These are phyloP conservation scores for Cordia subcordata DNA, from an alignment of 257 asterid genomes.

Conservation along the genomic window DNA sequence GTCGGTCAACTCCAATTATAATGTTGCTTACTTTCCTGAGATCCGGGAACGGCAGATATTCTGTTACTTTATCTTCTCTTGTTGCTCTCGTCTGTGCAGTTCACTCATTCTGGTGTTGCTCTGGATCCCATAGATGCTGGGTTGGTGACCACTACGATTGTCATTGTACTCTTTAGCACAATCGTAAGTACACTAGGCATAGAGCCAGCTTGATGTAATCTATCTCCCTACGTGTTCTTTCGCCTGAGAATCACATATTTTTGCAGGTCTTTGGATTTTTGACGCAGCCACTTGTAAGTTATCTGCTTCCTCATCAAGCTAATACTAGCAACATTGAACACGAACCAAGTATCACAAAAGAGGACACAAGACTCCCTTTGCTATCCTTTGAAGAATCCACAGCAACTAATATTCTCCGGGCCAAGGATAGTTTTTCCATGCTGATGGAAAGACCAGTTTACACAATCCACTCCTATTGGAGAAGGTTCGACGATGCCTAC, in stretches of 20 bases:
- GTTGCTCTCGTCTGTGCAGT: slow-evolving; percentile 32
- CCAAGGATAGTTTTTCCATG: slow-evolving; percentile 69
- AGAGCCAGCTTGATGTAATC: background rate
- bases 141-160: slow-evolving; percentile 59
- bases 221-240: background rate
- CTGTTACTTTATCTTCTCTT: background rate
- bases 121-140: slow-evolving; percentile 59
- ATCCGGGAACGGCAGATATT: background rate
- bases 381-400: slow-evolving; percentile 86
- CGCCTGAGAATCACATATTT: background rate
- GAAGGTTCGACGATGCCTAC: slow-evolving; percentile 73
- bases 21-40: background rate
- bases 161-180: slow-evolving; percentile 78
- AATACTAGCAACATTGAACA: slow-evolving; percentile 33
- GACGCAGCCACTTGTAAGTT: slow-evolving; percentile 65
- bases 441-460: slow-evolving; percentile 74
- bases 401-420: slow-evolving; percentile 50
- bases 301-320: slow-evolving; percentile 46
- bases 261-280: slow-evolving; percentile 80
- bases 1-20: no score
- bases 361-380: slow-evolving; percentile 68
- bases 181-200: slow-evolving; percentile 38
- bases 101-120: slow-evolving; percentile 70
- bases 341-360: slow-evolving; percentile 60
- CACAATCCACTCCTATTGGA: slow-evolving; percentile 80